Base-by-base conservation (phyloP, 441 rosid genomes). In the Isatis lusitanica region DNA sequence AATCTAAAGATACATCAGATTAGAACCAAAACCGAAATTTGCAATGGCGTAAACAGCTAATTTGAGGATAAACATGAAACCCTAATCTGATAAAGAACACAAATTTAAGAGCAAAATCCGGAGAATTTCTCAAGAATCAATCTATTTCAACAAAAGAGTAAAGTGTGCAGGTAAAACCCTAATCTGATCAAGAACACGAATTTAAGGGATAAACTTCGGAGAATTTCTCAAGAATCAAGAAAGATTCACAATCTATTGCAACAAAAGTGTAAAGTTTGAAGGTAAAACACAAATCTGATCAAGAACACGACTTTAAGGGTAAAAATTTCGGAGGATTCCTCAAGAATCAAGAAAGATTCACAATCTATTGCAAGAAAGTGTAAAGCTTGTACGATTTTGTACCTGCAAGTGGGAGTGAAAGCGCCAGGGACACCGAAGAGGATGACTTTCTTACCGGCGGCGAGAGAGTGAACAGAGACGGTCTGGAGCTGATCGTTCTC, bases 321-420 rank as follows among this genome's bases (percentile, higher is more conserved):
- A 2, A 1, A 26, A 26, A n/a, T n/a, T 15, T 24, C 8, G 1
- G 21, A 42, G 2, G 9, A 38, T 11, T 9, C 0, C 42, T 9
- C 42, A 38, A 38, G 28, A 38, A 9, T 9, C 42, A 0, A 38
- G 12, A 9, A 38, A 38, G 12, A 11, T 3, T 38, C 5, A 5
- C 12, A 1, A 38, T 38, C 21, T n/a, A 62, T 13, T 15, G 13
- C 8, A 2, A 62, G 13, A 38, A 38, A 42, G 13, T 26, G 50
- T 15, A 4, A 11, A 13, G 17, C 4, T n/a, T 13, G 8, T 4
- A 43, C 15, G 13, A 24, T 2, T 21, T 33, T 28, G 28, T 68
- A 91, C 98, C 97, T 94, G 91, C 97, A 94, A 42, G 97, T 90
- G 21, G 98, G 97, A 26, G 98, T 92, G 78, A 94, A 94, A 65